A percentile compares a stretch with the other conserved stretches of the same genome.
Conservation (phyloP, 116 monocot species). For the Dioscorea cayenensis region DNA sequence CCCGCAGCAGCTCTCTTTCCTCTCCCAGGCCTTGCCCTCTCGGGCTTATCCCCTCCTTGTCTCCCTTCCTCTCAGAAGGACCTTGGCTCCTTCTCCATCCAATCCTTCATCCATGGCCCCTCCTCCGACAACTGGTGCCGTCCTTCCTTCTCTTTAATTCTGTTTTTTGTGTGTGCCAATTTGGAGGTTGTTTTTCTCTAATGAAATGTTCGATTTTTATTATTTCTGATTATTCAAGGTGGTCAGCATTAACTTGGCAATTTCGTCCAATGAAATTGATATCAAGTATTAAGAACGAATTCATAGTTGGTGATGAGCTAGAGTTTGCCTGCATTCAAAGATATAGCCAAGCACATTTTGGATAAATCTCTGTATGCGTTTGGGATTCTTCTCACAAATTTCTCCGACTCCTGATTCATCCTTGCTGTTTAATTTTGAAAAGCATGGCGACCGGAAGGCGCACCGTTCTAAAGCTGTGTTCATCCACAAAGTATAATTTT, state of each 20-base stretch:
- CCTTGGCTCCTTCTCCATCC: constrained; percentile 56
- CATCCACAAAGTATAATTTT: constrained; percentile 36
- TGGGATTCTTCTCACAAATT: constrained; percentile 65
- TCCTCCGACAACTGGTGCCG: constrained; percentile 27
- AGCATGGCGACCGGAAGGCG: constrained; percentile 45
- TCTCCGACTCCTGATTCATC: constrained; percentile 52
- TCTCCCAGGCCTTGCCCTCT: constrained; percentile 51
- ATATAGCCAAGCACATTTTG: constrained; percentile 51
- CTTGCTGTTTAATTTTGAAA: constrained; percentile 54
- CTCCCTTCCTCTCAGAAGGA: constrained; percentile 34
- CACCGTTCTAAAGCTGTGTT: constrained; percentile 48
- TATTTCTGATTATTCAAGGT: constrained; percentile 29
- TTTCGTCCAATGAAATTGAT: constrained; percentile 70
- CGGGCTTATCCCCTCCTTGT: constrained; percentile 48
- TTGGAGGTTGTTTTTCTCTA: too few species aligned
- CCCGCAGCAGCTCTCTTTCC: constrained; percentile 59
- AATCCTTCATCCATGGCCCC: constrained; percentile 45
- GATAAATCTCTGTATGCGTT: constrained; percentile 72
- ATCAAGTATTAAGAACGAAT: constrained; percentile 54
- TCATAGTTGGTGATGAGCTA: constrained; percentile 47
- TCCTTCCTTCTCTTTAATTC: neutral
- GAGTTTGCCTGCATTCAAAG: constrained; percentile 45
- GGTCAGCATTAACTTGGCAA: constrained; percentile 63
- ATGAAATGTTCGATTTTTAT: neutral
- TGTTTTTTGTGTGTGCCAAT: neutral